Evolutionary conservation across 208 protist genomes (phyloP).

Genomic region (Crithidia sp.): DNA sequence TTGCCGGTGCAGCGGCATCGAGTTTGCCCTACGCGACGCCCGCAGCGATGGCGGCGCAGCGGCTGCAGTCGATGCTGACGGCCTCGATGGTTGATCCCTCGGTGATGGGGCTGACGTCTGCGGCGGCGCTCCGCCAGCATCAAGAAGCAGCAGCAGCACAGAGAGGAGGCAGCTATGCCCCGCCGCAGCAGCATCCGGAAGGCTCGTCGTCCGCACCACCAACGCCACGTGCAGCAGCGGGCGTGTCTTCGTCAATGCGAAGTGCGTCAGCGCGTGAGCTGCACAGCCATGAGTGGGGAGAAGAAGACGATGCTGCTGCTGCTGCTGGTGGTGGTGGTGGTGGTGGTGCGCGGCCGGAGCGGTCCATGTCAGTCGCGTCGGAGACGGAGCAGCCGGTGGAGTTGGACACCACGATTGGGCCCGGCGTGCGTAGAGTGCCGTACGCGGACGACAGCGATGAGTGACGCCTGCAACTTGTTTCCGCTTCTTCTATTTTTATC

Average conservation of each 20-base stretch:
- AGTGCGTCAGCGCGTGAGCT: background rate
- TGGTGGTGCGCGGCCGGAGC: background rate
- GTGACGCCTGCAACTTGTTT: background rate
- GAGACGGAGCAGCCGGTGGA: background rate
- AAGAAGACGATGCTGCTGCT: background rate
- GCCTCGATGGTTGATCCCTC: slow-evolving; percentile 53
- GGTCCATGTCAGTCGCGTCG: background rate
- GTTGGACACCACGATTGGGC: background rate
- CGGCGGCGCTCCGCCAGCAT: background rate
- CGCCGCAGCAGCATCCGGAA: background rate
- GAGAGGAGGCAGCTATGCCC: background rate
- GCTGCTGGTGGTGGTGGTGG: background rate
- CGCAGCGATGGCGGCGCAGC: slow-evolving; percentile 58
- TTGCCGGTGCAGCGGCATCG: background rate
- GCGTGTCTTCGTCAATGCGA: background rate
- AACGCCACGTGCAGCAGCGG: background rate
- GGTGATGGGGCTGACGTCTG: slow-evolving; percentile 16
- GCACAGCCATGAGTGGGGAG: background rate
- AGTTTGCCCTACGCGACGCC: slow-evolving; percentile 41
- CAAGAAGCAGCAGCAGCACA: background rate
- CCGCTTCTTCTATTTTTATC: background rate
- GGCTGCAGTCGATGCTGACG: slow-evolving; percentile 62
- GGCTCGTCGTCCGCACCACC: background rate
- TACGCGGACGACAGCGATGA: background rate
- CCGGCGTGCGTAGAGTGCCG: background rate